These are phyloP conservation scores for Trichoderma asperellum DNA, from an alignment of 2,329 filamentous ascomycete species.

Conservation along the genomic window DNA sequence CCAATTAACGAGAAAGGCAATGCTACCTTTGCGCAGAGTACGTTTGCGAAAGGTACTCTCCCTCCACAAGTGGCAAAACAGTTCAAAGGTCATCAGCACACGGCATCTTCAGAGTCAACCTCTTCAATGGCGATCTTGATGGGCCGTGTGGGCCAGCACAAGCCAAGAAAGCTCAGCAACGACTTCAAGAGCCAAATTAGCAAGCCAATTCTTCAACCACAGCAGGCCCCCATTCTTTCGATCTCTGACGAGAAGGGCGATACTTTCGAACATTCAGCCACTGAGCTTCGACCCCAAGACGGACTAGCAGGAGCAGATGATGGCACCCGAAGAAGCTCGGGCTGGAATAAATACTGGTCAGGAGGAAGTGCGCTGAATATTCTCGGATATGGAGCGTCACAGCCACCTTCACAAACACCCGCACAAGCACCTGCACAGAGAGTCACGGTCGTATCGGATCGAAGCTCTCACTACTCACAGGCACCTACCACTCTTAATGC, in stretches of 20 bases:
- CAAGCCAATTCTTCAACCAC: constrained; percentile 60
- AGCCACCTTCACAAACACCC: constrained; percentile 32
- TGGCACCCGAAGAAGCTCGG: constrained; percentile 64
- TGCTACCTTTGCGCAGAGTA: constrained; percentile 53
- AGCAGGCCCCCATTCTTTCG: constrained; percentile 40
- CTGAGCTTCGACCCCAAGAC: constrained; percentile 44
- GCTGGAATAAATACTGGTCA: constrained; percentile 79
- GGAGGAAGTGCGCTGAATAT: constrained; percentile 71
- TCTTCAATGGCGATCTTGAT: constrained; percentile 69
- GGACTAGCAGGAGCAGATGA: constrained; percentile 45
- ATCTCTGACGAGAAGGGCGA: constrained; percentile 49
- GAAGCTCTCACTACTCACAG: constrained; percentile 60
- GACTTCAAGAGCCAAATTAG: constrained; percentile 65
- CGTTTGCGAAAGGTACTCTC: constrained; percentile 48
- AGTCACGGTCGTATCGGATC: constrained; percentile 58
- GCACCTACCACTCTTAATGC: constrained; percentile 35
- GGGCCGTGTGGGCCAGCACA: constrained; percentile 61
- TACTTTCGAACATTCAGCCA: constrained; percentile 43
- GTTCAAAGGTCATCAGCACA: constrained; percentile 57
- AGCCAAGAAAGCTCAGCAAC: constrained; percentile 56
- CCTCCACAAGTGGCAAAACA: constrained; percentile 42
- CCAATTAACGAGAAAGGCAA: constrained; percentile 62
- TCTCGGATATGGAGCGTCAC: constrained; percentile 58
- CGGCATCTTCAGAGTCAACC: constrained; percentile 60
- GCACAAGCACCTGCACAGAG: constrained; percentile 42